Evolutionary conservation across 148 eudicot species (phyloP), one percentile per base, ranked within the genome.

Genomic region (Talinum fruticosum): DNA sequence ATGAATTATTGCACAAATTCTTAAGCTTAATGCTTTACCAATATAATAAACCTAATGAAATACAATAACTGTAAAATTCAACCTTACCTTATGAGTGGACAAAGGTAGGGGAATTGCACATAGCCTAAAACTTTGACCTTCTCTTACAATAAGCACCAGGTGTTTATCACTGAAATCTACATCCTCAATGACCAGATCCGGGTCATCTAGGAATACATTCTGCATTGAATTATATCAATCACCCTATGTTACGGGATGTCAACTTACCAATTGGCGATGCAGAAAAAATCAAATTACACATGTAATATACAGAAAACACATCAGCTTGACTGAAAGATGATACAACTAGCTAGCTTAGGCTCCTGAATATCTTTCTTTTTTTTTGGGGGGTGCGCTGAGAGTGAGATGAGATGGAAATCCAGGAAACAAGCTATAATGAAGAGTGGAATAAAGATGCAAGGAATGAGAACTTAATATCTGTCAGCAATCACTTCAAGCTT

Each of bases 141-240:
- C 92, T 87, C 93, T 85, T 68, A 85, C 37, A 74, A 87, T 83
- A 80, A 95, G 89, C 73, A 87, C 91, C 90, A 95, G 71, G 77
- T 93, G 90, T 29, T 91, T 82, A 76, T 91, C 81, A 78, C 90
- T 74, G 79, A 93, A 88, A 87, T 95, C 99, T 71, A 93, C 94
- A 83, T 95, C 97, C 85, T 87, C 89, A 57, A 95, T 86, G 67
- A 87, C 82, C 67, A 92, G 74, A 30, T 88, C 86, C 69, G 79
- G 84, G 59, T 90, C 94, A 80, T 92, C 92, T 78, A 78, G 81
- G 79, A 92, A 87, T 77, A 95, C 86, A 77, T 76, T 82, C 97
- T 95, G 94, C 87, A 85, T 33, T 32, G 66, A 81, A 33, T 75
- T 38, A 74, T 33, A 74, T 33, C 66, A 68, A 72, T 30, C 59